Percentiles rank a stretch among this genome's conserved stretches.
phyloP scores from a whole-genome alignment of 192 early-diverging fungal genomes.

The Coemansia furcata region DNA sequence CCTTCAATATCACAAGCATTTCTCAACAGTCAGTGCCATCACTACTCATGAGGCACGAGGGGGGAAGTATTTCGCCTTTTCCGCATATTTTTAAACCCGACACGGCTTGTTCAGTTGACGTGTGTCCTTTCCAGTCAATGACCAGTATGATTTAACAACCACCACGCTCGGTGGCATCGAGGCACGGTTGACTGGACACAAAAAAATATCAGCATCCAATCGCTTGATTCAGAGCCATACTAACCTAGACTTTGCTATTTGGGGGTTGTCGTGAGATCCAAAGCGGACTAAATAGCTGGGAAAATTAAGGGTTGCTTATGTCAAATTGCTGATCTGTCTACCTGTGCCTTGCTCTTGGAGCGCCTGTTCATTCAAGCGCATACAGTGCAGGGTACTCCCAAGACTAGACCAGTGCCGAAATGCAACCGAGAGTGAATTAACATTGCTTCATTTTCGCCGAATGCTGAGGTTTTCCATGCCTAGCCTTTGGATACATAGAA shows the following conservation, averaged over 20 bases:
- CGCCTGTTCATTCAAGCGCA: constrained; percentile 25
- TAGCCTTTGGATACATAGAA: constrained; percentile 14
- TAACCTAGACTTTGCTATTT: neutral
- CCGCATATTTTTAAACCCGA: neutral
- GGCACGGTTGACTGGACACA: neutral
- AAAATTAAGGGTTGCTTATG: constrained; percentile 19
- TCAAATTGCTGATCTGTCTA: constrained; percentile 44
- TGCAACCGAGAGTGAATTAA: constrained; percentile 26
- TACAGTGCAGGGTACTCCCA: constrained; percentile 17
- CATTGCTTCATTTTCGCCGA: constrained; percentile 22
- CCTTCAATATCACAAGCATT: neutral
- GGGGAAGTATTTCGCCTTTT: neutral
- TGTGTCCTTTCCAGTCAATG: neutral
- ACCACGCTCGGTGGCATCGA: neutral
- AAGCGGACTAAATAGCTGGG: neutral
- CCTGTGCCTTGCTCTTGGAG: constrained; percentile 18
- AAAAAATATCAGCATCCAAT: neutral
- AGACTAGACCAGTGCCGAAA: constrained; percentile 42
- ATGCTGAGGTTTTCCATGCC: constrained; percentile 7
- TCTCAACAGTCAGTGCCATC: neutral
- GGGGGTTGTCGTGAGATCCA: neutral
- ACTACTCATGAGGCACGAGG: too few species aligned
- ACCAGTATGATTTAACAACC: neutral
- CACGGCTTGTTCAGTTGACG: neutral
- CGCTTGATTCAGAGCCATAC: neutral